These are phyloP conservation scores for Hypoxylon lienhwacheense DNA, from an alignment of 495 filamentous ascomycete genomes.

Conservation along the genomic window DNA sequence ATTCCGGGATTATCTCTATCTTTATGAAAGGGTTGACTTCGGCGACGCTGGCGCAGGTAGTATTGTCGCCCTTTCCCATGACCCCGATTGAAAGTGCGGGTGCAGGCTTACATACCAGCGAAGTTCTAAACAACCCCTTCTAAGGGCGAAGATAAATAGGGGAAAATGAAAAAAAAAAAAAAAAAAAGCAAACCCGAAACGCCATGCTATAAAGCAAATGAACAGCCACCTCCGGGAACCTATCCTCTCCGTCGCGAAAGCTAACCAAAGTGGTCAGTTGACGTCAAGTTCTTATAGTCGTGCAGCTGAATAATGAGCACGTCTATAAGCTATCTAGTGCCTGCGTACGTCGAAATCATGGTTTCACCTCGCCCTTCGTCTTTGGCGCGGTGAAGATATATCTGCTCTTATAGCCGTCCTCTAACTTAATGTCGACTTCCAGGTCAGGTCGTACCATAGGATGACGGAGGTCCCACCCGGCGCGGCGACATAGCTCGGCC, in stretches of 20 bases:
- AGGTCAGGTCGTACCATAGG: slow-evolving; percentile 77
- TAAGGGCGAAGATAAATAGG: background rate
- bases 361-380: background rate
- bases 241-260: background rate
- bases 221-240: background rate
- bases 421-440: slow-evolving; percentile 57
- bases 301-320: background rate
- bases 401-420: slow-evolving; percentile 67
- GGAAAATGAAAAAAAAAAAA: background rate
- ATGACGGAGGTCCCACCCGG: slow-evolving; percentile 86
- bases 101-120: too few species aligned
- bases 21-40: too few species aligned
- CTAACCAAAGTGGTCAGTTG: background rate
- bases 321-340: background rate
- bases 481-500: slow-evolving; percentile 80
- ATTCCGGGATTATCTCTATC: too few species aligned
- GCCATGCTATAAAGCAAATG: slow-evolving; percentile 22
- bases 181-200: slow-evolving; percentile 2
- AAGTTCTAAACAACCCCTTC: background rate
- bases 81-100: too few species aligned
- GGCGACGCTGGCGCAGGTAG: too few species aligned
- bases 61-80: too few species aligned
- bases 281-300: background rate
- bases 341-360: background rate
- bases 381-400: slow-evolving; percentile 56